Evolutionary conservation across 805 yeast genomes (phyloP), one percentile per base, ranked within the genome.

Genomic region (Metschnikowia amazonensis): DNA sequence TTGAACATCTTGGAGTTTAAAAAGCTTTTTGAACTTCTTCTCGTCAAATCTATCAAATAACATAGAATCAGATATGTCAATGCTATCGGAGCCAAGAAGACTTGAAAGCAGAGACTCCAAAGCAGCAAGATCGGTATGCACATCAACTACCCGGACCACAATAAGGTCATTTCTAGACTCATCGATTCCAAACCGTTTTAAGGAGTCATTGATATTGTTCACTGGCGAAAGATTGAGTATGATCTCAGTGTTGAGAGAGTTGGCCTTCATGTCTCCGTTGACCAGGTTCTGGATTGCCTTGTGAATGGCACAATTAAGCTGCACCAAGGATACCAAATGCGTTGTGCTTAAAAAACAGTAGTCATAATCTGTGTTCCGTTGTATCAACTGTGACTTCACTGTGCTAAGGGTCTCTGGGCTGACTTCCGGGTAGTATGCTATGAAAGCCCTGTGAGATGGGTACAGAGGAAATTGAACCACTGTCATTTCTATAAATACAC

Each of bases 131-230:
- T 51, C 60, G 2, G 37, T 18, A 13, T 38, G 47, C 0, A 42
- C 46, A 7, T 63, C 62, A 21, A 68, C 35, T 2, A 84, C 69
- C 49, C 78, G 79, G n/a, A 85, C 58, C 9, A 75, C 79, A 3
- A 84, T 58, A 5, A 86, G 46, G 21, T 70, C 67, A 0, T 57
- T 58, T 2, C 79, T 63, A 3, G 67, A 65, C 27, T 74, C 76
- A 43, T 80, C 77, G 14, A 87, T 72, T 9, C 96, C 96, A 64
- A 86, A 85, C 54, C 77, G 72, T 51, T 75, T 78, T 50, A 87
- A 69, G 1, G 89, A 83, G 48, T 87, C 94, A 69, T 79, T 74
- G 32, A 84, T 82, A 58, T 84, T 86, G 53, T 80, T 82, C 6
- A 80, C 74, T 1, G 92, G 88, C 1, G 89, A 79, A 47, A 88